Evolutionary conservation across 768 basidiomycete genomes (phyloP).

Genomic region (Obba rivulosa): DNA sequence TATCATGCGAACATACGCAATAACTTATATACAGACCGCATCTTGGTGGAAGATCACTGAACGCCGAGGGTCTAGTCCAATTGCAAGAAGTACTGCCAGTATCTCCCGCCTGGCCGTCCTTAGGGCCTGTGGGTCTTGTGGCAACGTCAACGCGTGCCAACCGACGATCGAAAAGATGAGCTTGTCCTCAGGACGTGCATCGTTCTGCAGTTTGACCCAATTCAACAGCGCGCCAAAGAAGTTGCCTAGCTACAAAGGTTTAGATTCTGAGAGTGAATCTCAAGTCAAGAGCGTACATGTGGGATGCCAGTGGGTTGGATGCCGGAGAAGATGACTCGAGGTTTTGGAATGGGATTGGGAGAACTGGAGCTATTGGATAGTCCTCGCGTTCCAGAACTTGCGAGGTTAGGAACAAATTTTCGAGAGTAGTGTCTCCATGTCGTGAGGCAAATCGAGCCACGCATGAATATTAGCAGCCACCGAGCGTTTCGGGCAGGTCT

Average conservation of each 20-base stretch:
- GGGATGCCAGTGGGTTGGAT: constrained; percentile 93
- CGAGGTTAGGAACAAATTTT: no score
- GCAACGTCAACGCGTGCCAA: constrained; percentile 90
- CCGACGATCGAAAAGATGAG: constrained; percentile 88
- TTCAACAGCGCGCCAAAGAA: constrained; percentile 87
- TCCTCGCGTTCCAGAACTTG: no score
- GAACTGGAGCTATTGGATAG: no score
- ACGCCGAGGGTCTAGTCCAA: constrained; percentile 75
- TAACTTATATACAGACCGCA: constrained; percentile 48
- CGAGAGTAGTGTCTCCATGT: no score
- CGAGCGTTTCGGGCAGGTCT: no score
- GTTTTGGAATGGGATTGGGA: neutral
- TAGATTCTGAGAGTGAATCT: constrained; percentile 3
- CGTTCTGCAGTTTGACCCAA: constrained; percentile 78
- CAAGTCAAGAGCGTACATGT: constrained; percentile 52
- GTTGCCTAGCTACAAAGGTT: constrained; percentile 84
- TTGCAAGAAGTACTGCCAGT: constrained; percentile 78
- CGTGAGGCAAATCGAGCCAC: no score
- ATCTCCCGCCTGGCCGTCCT: constrained; percentile 62
- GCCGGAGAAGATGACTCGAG: constrained; percentile 71
- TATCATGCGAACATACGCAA: no score
- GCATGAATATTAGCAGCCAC: no score
- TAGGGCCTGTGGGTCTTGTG: constrained; percentile 71
- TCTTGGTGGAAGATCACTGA: constrained; percentile 86
- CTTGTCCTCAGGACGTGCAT: constrained; percentile 49